phyloP scores from a whole-genome alignment of 2,329 filamentous ascomycete genomes.

The Leptographium lundbergii region DNA sequence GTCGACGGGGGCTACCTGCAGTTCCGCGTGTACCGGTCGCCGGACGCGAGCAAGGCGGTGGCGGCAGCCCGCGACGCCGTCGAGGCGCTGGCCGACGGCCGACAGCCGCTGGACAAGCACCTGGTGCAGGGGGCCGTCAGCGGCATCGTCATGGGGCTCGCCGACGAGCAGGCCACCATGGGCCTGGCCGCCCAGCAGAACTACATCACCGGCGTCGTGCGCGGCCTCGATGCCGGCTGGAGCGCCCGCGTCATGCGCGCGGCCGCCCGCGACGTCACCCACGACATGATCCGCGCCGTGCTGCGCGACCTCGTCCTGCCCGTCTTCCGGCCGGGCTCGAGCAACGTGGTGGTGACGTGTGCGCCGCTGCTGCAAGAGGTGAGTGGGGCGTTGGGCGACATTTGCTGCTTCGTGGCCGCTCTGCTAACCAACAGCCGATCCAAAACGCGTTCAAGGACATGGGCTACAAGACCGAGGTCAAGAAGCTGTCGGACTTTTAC shows the following conservation, averaged over 20 bases:
- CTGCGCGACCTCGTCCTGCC: slow-evolving; percentile 66
- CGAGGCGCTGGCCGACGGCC: slow-evolving; percentile 59
- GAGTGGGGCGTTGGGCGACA: too few relatives aligned
- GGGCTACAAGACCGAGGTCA: slow-evolving; percentile 68
- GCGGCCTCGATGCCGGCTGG: slow-evolving; percentile 64
- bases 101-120: slow-evolving; percentile 60
- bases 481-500: slow-evolving; percentile 66
- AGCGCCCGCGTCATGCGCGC: slow-evolving; percentile 66
- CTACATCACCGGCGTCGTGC: slow-evolving; percentile 71
- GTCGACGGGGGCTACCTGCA: slow-evolving; percentile 68
- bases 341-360: slow-evolving; percentile 82
- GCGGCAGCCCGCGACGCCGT: slow-evolving; percentile 63
- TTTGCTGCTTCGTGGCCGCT: too few relatives aligned
- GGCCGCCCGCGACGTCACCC: slow-evolving; percentile 64
- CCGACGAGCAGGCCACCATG: slow-evolving; percentile 81
- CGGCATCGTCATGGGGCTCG: slow-evolving; percentile 73
- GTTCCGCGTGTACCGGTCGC: slow-evolving; percentile 81
- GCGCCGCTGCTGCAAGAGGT: slow-evolving; percentile 77
- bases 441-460: slow-evolving; percentile 59
- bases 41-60: slow-evolving; percentile 80
- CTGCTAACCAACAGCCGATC: slow-evolving; percentile 44
- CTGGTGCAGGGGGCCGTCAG: slow-evolving; percentile 85
- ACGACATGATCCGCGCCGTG: slow-evolving; percentile 62
- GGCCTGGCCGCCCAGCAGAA: slow-evolving; percentile 68
- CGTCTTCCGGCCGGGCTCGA: slow-evolving; percentile 65